Evolutionary conservation across 352 stramenopile species (phyloP), one percentile per base, ranked within the genome.

Genomic region (Phytophthora megakarya): DNA sequence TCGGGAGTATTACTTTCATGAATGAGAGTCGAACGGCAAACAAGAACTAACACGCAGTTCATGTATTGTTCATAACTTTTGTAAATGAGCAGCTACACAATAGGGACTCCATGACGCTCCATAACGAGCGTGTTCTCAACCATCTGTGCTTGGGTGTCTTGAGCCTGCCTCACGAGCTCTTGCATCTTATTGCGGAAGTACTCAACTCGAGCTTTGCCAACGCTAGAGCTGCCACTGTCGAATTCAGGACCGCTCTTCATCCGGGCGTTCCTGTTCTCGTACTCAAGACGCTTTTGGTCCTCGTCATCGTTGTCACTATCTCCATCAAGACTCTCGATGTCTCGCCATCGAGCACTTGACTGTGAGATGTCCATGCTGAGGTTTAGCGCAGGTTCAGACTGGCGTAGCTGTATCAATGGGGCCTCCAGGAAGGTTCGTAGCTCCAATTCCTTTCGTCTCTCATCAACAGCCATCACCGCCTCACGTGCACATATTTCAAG

Each of bases 101-200:
- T 67, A 45, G 65, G 44, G 25, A 86, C 70, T 1, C 70, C 64
- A 18, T 81, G 74, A 18, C 67, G 76, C 44, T 84, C 67, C 68
- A 87, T 87, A 46, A 73, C 53, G 25, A 82, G 51, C 40, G 70
- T 74, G 58, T 82, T 88, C 61, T 91, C 80, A 25, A 86, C 60
- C 67, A 90, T 61, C 43, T 90, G 75, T 30, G 72, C 77, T 57
- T 93, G 82, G 8, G 82, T 92, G 42, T 88, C 68, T 49, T 88
- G 76, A n/a, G 84, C 82, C 37, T 89, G 79, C 15, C 60, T 71
- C 52, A 92, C 80, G 6, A 93, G 75, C 32, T 89, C 73, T 64
- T 84, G 67, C 79, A 92, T 89, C 57, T 89, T 85, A 26, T 57
- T 66, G 50, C 80, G 81, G 62, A 83, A 87, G 39, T 76, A 88